A percentile compares a stretch with the other conserved stretches of the same genome.
Evolutionary conservation across 75 land plant species (phyloP).

Genomic region (Chamaecyparis obtusa): DNA sequence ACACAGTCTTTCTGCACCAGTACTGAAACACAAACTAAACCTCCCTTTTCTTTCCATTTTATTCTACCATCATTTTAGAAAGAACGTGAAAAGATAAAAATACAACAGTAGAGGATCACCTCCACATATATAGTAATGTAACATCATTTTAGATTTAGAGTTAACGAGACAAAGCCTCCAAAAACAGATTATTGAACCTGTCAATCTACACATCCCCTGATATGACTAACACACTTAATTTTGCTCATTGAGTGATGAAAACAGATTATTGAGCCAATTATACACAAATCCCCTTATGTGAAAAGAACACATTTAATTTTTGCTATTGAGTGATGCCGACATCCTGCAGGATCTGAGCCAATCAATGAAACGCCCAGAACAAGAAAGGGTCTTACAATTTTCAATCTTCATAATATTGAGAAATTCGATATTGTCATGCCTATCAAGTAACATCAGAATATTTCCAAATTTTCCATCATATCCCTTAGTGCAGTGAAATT

Average conservation of each 20-base stretch:
- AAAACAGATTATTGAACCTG: background rate
- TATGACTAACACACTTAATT: background rate
- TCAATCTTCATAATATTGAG: background rate
- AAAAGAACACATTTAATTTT: background rate
- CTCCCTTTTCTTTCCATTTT: background rate
- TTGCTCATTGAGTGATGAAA: background rate
- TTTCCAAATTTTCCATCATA: background rate
- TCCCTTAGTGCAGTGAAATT: background rate
- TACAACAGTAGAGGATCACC: background rate
- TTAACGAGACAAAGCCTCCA: background rate
- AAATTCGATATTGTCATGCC: background rate
- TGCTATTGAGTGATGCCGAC: background rate
- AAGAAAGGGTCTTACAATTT: background rate
- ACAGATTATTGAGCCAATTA: background rate
- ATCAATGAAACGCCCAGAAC: background rate
- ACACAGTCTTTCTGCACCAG: background rate
- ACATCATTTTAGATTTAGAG: background rate
- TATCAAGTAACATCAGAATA: background rate
- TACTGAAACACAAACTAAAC: background rate
- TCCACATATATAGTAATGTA: background rate
- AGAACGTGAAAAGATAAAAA: background rate
- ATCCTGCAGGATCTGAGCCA: background rate
- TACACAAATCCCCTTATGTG: background rate
- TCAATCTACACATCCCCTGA: background rate
- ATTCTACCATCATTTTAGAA: background rate